phyloP scores from a whole-genome alignment of 805 yeast genomes.

The Wickerhamomyces queroliae region DNA sequence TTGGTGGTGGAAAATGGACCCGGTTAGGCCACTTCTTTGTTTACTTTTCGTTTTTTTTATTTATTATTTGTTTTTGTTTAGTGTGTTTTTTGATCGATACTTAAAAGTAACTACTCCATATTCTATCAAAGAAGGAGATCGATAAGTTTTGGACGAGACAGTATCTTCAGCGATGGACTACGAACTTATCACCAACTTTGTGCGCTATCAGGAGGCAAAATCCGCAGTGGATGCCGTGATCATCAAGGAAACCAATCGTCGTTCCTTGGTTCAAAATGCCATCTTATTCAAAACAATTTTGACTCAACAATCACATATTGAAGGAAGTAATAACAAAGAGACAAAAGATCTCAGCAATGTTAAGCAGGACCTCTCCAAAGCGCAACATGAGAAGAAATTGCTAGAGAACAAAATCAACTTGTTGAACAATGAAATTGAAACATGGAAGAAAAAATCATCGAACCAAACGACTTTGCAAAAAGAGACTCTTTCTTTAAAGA shows the following conservation, averaged over 20 bases:
- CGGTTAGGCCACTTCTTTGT: not conserved
- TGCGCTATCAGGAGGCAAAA: conserved; percentile 6
- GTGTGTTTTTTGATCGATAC: no score
- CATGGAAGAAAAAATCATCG: conserved; percentile 19
- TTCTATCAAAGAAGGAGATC: no score
- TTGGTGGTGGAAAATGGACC: not conserved
- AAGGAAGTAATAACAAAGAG: conserved; percentile 8
- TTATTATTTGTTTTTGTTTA: no score
- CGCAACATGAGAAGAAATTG: conserved; percentile 17
- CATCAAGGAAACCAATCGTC: conserved; percentile 13
- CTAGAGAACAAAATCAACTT: conserved; percentile 15
- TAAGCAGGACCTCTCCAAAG: conserved; percentile 16
- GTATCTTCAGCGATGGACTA: not conserved
- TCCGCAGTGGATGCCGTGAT: conserved; percentile 2
- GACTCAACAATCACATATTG: conserved; percentile 13
- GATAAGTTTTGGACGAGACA: not conserved
- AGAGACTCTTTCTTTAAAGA: conserved; percentile 28
- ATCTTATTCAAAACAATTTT: conserved; percentile 13
- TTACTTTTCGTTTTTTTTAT: conserved; percentile 1
- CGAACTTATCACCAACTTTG: not conserved
- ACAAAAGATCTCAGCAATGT: conserved; percentile 7
- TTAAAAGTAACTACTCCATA: no score
- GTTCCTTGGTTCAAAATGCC: conserved; percentile 13
- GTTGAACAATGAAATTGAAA: conserved; percentile 15
- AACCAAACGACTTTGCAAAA: conserved; percentile 13